These are phyloP conservation scores for Multifurca ochricompacta DNA, from an alignment of 768 basidiomycete species.

Conservation along the genomic window DNA sequence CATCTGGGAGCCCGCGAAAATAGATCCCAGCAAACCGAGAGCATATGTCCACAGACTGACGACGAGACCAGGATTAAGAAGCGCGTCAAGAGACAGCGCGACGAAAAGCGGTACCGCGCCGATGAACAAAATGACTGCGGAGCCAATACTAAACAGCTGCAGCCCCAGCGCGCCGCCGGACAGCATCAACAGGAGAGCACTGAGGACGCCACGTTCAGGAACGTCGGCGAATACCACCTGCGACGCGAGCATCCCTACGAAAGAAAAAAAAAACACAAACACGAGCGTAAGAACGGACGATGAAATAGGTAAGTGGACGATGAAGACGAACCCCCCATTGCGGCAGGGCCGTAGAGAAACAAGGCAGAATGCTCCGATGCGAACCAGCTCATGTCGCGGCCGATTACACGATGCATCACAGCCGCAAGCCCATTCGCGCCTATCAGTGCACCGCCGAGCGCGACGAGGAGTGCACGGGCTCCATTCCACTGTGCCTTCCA, in stretches of 20 bases:
- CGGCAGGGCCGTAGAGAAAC: slow-evolving; percentile 66
- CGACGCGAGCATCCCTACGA: slow-evolving; percentile 52
- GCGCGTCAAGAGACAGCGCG: slow-evolving; percentile 46
- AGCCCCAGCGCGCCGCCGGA: slow-evolving; percentile 44
- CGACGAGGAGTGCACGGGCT: slow-evolving; percentile 40
- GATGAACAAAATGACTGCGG: slow-evolving; percentile 68
- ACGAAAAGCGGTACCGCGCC: slow-evolving; percentile 48
- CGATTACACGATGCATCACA: slow-evolving; percentile 52
- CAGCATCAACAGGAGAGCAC: slow-evolving; percentile 54
- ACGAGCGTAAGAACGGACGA: background rate
- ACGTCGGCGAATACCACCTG: slow-evolving; percentile 50
- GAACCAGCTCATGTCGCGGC: slow-evolving; percentile 83
- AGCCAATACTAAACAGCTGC: slow-evolving; percentile 66
- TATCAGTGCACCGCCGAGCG: slow-evolving; percentile 49
- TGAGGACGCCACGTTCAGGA: slow-evolving; percentile 55
- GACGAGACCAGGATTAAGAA: slow-evolving; percentile 29
- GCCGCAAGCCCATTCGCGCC: slow-evolving; percentile 66
- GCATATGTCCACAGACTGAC: slow-evolving; percentile 59
- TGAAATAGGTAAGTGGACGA: background rate
- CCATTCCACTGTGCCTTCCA: slow-evolving; percentile 39
- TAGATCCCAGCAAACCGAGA: slow-evolving; percentile 46
- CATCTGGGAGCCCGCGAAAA: slow-evolving; percentile 52
- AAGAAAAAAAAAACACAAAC: background rate
- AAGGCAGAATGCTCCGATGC: slow-evolving; percentile 55
- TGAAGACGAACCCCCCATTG: slow-evolving; percentile 51